Base-by-base conservation (phyloP, 176 grass and related monocot species). In the Eleusine indica region DNA sequence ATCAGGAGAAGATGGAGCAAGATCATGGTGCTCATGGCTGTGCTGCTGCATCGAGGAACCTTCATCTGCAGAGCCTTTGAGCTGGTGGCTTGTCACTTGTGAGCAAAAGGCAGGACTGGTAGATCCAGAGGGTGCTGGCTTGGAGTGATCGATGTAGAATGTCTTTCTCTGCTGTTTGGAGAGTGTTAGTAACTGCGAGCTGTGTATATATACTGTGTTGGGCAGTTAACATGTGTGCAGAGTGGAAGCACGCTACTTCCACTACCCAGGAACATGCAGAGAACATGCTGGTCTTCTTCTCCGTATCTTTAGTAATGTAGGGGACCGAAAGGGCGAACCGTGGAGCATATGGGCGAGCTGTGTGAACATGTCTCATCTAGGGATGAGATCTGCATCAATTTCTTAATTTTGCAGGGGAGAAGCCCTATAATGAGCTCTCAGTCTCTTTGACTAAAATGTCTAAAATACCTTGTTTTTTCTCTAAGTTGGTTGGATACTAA, bases 1-100 rank as follows among this genome's bases (percentile, higher is more conserved):
- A 47, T 8, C 43, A 77, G 42, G 54, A 88, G 84, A 47, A 89
- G 77, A 71, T 89, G 81, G 43, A 93, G 78, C 19, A 93, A 37
- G 63, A 91, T 35, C 57, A 93, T 74, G 71, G 17, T 48, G 38
- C 75, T 44, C 57, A 77, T 77, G 84, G 44, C 17, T 85, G 63
- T 68, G 48, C 62, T 37, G 40, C 58, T 60, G 57, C 57, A 3
- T 21, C 21, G 2, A 22, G 9, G 49, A 84, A 86, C 53, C 83
- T 83, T 85, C 83, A 85, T 85, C 72, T 63, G 46, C 19, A 63
- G 62, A 66, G 29, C 29, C 41, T 71, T n/a, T 6, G 32, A 41
- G 37, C 66, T 41, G 66, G 66, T 21, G 66, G 10, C 41, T 46
- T 14, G 42, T 71, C 41, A 46, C 41, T 46, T 14, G 42, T 71